Evolutionary conservation across 805 yeast genomes (phyloP).

Genomic region (Zygotorulaspora sp.): DNA sequence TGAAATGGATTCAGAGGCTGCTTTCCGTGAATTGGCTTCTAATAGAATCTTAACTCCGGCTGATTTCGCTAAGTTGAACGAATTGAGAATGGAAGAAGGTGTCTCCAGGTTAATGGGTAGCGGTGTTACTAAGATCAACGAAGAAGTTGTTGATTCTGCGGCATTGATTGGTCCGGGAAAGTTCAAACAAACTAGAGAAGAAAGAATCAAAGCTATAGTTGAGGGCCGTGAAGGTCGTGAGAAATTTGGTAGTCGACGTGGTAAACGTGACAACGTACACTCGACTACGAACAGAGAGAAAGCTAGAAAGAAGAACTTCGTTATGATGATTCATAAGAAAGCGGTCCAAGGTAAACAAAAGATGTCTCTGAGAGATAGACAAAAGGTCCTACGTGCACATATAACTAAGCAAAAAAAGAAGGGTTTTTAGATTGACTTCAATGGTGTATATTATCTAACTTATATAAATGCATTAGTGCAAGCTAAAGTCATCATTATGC

Average conservation of each 20-base stretch:
- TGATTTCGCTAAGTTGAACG: slow-evolving; percentile 93
- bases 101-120: slow-evolving; percentile 71
- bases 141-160: slow-evolving; percentile 80
- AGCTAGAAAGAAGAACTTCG: slow-evolving; percentile 96
- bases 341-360: slow-evolving; percentile 92
- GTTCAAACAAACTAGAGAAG: slow-evolving; percentile 84
- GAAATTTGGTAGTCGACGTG: slow-evolving; percentile 82
- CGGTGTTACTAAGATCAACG: slow-evolving; percentile 37
- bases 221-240: slow-evolving; percentile 95
- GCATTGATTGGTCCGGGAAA: slow-evolving; percentile 67
- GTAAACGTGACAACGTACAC: slow-evolving; percentile 68
- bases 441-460: slow-evolving; percentile 5
- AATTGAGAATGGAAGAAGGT: slow-evolving; percentile 80
- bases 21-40: slow-evolving; percentile 57
- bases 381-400: slow-evolving; percentile 80
- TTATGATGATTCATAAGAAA: slow-evolving; percentile 96
- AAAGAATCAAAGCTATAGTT: slow-evolving; percentile 75
- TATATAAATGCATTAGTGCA: too few relatives aligned
- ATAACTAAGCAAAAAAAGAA: slow-evolving; percentile 86
- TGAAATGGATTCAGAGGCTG: slow-evolving; percentile 36
- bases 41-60: slow-evolving; percentile 90
- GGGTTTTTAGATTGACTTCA: slow-evolving; percentile 44
- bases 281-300: slow-evolving; percentile 95
- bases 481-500: too few relatives aligned
- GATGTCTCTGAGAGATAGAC: slow-evolving; percentile 86